Conservation (phyloP, 108 stramenopile genomes). For the Fragilariopsis cylindrus region DNA sequence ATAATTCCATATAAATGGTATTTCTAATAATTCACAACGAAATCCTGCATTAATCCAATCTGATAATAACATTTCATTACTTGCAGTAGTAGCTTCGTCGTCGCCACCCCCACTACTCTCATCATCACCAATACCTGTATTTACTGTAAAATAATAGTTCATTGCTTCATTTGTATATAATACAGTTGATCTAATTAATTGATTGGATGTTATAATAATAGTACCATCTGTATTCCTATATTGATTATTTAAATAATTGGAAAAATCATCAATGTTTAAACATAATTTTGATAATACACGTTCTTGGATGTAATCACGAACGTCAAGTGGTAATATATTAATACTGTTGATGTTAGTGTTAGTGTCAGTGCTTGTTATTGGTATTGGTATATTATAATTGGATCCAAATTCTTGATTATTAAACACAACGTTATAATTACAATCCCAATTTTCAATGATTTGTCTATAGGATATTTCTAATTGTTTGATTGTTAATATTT, state of each 20-base stretch:
- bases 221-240: neutral
- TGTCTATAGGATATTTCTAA: slow-evolving; percentile 38
- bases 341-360: neutral
- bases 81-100: neutral
- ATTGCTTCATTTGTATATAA: slow-evolving; percentile 13
- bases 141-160: slow-evolving; percentile 26
- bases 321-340: neutral
- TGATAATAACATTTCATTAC: neutral
- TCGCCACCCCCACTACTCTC: neutral
- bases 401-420: slow-evolving; percentile 17
- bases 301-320: slow-evolving; percentile 36
- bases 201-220: neutral
- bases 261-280: slow-evolving; percentile 33
- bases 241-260: slow-evolving; percentile 10
- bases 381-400: slow-evolving; percentile 19
- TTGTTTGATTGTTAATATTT: slow-evolving; percentile 9
- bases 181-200: slow-evolving; percentile 12
- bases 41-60: slow-evolving; percentile 30
- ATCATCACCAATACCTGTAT: neutral
- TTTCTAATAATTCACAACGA: slow-evolving; percentile 12
- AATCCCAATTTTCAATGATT: slow-evolving; percentile 36
- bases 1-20: slow-evolving; percentile 11
- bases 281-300: slow-evolving; percentile 42
- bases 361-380: neutral
- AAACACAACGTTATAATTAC: slow-evolving; percentile 37